A percentile compares a stretch with the other conserved stretches of the same genome.
Conservation (phyloP, 2,329 filamentous ascomycete species). For the Xylaria sp. region DNA sequence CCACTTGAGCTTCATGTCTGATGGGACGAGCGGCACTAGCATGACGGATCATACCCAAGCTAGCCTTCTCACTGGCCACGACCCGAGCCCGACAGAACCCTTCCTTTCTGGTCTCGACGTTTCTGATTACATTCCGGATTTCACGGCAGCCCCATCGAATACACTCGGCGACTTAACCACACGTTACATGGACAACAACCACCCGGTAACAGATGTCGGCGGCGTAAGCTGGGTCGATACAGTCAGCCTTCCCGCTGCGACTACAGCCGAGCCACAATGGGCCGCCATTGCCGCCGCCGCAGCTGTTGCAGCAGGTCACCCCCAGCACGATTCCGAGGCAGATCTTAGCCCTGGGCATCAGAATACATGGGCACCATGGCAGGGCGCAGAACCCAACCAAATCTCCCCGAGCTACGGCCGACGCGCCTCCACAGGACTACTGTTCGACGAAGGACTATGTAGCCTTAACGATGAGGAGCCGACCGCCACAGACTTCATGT, state of each 20-base stretch:
- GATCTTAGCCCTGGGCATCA: slow-evolving; percentile 16
- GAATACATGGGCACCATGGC: slow-evolving; percentile 33
- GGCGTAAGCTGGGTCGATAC: slow-evolving; percentile 33
- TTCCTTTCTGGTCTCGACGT: slow-evolving; percentile 41
- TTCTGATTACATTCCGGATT: slow-evolving; percentile 26
- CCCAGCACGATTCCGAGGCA: slow-evolving; percentile 9
- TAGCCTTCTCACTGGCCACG: slow-evolving; percentile 18
- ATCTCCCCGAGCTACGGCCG: slow-evolving; percentile 17
- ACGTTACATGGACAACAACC: slow-evolving; percentile 17
- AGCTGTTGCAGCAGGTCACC: slow-evolving; percentile 19
- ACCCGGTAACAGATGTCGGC: not conserved
- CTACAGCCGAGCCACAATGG: slow-evolving; percentile 32
- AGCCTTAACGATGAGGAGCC: slow-evolving; percentile 12
- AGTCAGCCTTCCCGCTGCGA: not conserved
- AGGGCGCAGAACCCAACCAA: slow-evolving; percentile 10
- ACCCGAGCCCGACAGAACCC: slow-evolving; percentile 30
- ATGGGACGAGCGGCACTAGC: slow-evolving; percentile 40
- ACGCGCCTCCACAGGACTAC: slow-evolving; percentile 2
- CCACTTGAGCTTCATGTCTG: slow-evolving; percentile 47
- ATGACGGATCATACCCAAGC: slow-evolving; percentile 36
- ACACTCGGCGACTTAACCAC: slow-evolving; percentile 22
- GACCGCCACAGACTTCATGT: slow-evolving; percentile 25
- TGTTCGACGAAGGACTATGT: slow-evolving; percentile 12
- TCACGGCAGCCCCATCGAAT: slow-evolving; percentile 11
- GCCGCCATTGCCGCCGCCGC: slow-evolving; percentile 25